Evolutionary conservation across 148 eudicot species (phyloP).

Genomic region (Silene conica): DNA sequence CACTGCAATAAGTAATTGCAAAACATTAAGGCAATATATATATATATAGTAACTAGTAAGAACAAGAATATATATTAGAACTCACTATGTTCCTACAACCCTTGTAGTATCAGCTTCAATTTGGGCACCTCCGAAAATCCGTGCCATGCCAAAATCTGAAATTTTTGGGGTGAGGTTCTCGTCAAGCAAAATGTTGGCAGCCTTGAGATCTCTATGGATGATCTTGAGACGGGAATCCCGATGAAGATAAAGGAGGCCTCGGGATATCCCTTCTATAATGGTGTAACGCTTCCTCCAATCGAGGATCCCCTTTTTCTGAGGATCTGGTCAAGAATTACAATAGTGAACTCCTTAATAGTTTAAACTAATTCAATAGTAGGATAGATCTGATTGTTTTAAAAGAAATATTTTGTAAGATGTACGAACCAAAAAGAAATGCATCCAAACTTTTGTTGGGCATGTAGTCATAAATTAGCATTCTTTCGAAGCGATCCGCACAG

Average conservation of each 20-base stretch:
- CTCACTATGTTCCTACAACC: conserved; percentile 45
- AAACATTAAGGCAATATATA: too few species aligned
- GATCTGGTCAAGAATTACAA: conserved; percentile 18
- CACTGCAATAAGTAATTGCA: too few species aligned
- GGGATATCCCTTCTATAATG: conserved; percentile 30
- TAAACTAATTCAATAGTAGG: too few species aligned
- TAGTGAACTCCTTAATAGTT: background rate
- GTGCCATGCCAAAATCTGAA: conserved; percentile 44
- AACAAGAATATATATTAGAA: background rate
- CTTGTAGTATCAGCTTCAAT: conserved; percentile 32
- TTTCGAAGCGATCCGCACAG: conserved; percentile 32
- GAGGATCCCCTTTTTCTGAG: conserved; percentile 19
- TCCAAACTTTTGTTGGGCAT: conserved; percentile 39
- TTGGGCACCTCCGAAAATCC: conserved; percentile 27
- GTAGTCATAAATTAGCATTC: conserved; percentile 30
- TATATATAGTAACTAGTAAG: too few species aligned
- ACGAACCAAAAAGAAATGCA: conserved; percentile 29
- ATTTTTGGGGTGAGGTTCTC: conserved; percentile 35
- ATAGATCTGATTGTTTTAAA: too few species aligned
- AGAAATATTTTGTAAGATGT: background rate
- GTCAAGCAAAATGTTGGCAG: conserved; percentile 41
- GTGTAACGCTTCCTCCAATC: conserved; percentile 42
- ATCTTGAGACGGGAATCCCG: conserved; percentile 44
- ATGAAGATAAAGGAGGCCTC: conserved; percentile 48
- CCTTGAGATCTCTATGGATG: conserved; percentile 44